Percentiles rank a stretch among this genome's conserved stretches.
Conservation (phyloP, 1,284 basidiomycete species). For the Leccinum pachyderme region DNA sequence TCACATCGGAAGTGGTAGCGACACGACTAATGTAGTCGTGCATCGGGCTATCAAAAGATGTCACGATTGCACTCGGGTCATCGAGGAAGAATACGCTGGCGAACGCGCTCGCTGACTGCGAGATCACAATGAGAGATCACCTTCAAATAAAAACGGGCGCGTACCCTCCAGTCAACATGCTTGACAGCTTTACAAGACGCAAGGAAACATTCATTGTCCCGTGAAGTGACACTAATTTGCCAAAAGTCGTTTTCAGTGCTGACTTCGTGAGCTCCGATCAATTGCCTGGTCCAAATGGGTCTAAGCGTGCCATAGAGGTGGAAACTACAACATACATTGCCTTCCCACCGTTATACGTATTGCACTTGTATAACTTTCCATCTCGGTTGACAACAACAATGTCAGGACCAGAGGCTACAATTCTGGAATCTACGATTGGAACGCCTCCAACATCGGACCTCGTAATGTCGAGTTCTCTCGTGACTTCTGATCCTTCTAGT, state of each 20-base stretch:
- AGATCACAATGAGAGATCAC: constrained; percentile 8
- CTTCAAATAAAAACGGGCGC: constrained; percentile 3
- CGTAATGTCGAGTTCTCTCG: constrained; percentile 36
- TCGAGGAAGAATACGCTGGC: constrained; percentile 37
- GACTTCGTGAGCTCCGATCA: constrained; percentile 20
- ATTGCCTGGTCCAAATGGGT: constrained; percentile 18
- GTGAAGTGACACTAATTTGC: constrained; percentile 27
- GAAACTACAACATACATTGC: constrained; percentile 31
- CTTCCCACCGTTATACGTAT: constrained; percentile 28
- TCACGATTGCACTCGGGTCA: constrained; percentile 41
- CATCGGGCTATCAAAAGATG: constrained; percentile 46
- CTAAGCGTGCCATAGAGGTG: constrained; percentile 24
- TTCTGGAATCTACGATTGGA: constrained; percentile 45
- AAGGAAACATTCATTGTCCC: constrained; percentile 31
- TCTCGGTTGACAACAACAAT: constrained; percentile 42
- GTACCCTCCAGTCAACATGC: constrained; percentile 52
- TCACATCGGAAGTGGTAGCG: constrained; percentile 55
- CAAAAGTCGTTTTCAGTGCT: constrained; percentile 27
- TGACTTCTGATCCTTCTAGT: constrained; percentile 19
- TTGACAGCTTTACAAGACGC: constrained; percentile 34
- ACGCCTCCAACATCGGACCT: constrained; percentile 41
- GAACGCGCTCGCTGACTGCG: constrained; percentile 27
- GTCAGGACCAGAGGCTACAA: constrained; percentile 32
- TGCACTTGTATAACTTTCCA: constrained; percentile 45
- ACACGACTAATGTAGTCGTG: constrained; percentile 48